Base-by-base conservation (phyloP, 2,329 filamentous ascomycete genomes). In the Fusarium devonianum region DNA sequence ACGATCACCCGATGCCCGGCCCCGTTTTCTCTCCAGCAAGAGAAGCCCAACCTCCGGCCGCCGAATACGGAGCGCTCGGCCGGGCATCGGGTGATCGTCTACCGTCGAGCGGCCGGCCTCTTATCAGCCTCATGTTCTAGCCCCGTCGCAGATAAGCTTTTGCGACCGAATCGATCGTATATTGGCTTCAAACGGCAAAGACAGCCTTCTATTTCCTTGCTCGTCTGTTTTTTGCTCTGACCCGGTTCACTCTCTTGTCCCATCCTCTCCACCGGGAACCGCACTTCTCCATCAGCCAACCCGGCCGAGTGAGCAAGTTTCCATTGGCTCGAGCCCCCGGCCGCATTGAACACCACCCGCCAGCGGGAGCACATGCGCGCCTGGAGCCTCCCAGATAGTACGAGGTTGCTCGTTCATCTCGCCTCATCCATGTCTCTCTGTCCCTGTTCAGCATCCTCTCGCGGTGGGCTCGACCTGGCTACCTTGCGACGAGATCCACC, bases 221-320 rank as follows among this genome's bases (percentile, higher is more conserved):
- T 18, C 44, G 25, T 41, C 32, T 34, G 23, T 44, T 41, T 21
- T 21, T 17, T 25, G 41, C 26, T 22, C 30, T 56, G 36, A 22
- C 34, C 39, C 36, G 52, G 22, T 29, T 43, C 42, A n/a, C 36
- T 39, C 42, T 55, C 48, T 42, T 48, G 12, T 19, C 33, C 23
- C n/a, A 11, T 26, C 37, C 37, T 42, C 45, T 42, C 36, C 28
- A 29, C 58, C 33, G 53, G 42, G 33, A 53, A 39, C 41, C 53
- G 34, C 43, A 30, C 56, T 53, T 54, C 54, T 60, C 58, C 51
- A 60, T 63, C 56, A 53, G 53, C 49, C 56, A 56, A 63, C 63
- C 64, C 61, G 54, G 64, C 59, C 44, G 41, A 50, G 54, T 73
- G 73, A 76, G 74, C 73, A 76, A 75, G 74, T 76, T 76, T 76